phyloP scores from a whole-genome alignment of 768 basidiomycete genomes.

The Lactifluus rugatus region DNA sequence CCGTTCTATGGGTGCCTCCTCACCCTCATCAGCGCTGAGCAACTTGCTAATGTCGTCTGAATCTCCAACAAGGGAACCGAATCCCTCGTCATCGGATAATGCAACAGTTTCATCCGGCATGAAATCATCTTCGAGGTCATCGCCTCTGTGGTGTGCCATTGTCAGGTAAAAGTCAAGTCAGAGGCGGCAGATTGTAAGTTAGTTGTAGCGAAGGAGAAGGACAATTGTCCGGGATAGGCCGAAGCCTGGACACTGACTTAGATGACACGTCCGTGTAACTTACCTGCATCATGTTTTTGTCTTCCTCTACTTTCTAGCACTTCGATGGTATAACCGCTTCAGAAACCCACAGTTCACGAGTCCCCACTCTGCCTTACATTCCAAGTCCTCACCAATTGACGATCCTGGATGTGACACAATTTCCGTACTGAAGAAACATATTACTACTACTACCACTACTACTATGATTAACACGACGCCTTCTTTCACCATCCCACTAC shows the following conservation, averaged over 20 bases:
- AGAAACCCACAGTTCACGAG: background rate
- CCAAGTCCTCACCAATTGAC: background rate
- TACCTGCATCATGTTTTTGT: background rate
- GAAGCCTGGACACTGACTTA: background rate
- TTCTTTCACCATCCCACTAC: background rate
- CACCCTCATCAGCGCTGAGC: slow-evolving; percentile 36
- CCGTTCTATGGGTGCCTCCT: slow-evolving; percentile 21
- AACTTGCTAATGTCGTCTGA: slow-evolving; percentile 29
- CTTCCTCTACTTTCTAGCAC: background rate
- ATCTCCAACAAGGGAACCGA: slow-evolving; percentile 23
- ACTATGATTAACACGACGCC: slow-evolving; percentile 3
- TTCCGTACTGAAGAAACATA: slow-evolving; percentile 9
- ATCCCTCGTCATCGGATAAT: slow-evolving; percentile 47
- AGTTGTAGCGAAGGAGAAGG: background rate
- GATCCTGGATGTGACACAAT: slow-evolving; percentile 9
- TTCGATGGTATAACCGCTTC: slow-evolving; percentile 9
- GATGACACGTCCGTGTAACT: no score
- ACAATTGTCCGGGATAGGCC: background rate
- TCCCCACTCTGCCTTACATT: background rate
- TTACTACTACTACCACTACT: slow-evolving; percentile 9
- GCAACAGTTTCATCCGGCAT: slow-evolving; percentile 59
- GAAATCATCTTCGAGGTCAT: slow-evolving; percentile 82
- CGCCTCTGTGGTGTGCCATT: slow-evolving; percentile 39
- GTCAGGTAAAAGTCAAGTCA: slow-evolving; percentile 1
- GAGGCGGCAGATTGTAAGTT: no score